Evolutionary conservation across 1,284 basidiomycete species (phyloP).

Genomic region (Rhodotorula mucilaginosa): DNA sequence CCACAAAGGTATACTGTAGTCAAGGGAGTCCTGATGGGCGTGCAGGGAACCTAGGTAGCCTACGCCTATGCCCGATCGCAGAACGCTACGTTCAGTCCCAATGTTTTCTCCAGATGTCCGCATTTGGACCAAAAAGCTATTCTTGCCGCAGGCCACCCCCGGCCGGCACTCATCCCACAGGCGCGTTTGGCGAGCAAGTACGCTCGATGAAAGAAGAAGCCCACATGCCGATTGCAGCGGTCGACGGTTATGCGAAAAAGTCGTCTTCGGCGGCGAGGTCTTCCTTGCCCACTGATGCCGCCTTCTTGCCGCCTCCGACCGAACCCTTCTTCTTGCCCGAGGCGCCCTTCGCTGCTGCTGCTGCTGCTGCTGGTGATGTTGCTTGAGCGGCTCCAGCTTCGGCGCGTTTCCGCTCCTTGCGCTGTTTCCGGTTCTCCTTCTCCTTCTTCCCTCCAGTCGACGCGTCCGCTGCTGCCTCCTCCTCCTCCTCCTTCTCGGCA

Average conservation of each 20-base stretch:
- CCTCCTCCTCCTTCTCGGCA: neutral
- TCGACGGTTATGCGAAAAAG: slow-evolving; percentile 25
- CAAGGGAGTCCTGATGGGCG: too few relatives aligned
- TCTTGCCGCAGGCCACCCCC: too few relatives aligned
- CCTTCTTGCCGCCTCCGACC: neutral
- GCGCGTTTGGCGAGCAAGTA: neutral
- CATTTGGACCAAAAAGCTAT: too few relatives aligned
- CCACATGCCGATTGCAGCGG: neutral
- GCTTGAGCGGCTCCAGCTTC: neutral
- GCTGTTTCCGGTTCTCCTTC: slow-evolving; percentile 27
- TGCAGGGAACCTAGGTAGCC: too few relatives aligned
- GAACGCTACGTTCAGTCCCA: too few relatives aligned
- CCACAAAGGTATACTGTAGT: too few relatives aligned
- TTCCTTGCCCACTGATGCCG: slow-evolving; percentile 4
- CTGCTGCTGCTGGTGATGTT: too few relatives aligned
- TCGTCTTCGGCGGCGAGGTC: slow-evolving; percentile 23
- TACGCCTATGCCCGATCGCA: too few relatives aligned
- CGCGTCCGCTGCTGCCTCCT: neutral
- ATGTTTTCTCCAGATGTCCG: too few relatives aligned
- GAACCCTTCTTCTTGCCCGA: neutral
- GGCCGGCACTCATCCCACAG: neutral
- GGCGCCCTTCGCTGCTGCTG: neutral
- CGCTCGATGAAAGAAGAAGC: neutral
- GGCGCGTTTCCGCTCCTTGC: slow-evolving; percentile 18
- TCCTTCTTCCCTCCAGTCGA: slow-evolving; percentile 3